phyloP scores from a whole-genome alignment of 23 red algal species.

The Rhodosorus marinus region DNA sequence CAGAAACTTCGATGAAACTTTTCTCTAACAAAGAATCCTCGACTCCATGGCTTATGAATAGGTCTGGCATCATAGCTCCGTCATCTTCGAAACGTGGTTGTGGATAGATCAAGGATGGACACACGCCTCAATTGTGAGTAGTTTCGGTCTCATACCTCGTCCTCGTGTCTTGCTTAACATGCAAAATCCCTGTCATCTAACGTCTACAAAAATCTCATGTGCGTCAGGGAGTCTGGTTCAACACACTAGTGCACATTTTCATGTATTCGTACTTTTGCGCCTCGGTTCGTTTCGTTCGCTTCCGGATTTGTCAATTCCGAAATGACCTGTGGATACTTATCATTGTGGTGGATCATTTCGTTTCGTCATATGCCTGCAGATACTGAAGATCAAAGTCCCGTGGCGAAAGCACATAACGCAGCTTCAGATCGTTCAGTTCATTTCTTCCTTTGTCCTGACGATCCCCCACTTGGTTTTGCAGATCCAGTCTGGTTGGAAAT shows the following conservation, averaged over 20 bases:
- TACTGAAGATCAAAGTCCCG: constrained; percentile 17
- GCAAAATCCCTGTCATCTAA: too few relatives aligned
- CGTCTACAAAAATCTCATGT: too few relatives aligned
- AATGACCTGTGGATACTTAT: too few relatives aligned
- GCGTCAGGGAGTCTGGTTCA: constrained; percentile 83
- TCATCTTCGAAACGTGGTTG: constrained; percentile 49
- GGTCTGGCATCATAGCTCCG: constrained; percentile 88
- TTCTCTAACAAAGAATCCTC: too few relatives aligned
- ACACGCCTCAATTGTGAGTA: too few relatives aligned
- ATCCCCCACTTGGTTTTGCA: constrained; percentile 21
- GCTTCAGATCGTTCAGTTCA: constrained; percentile 83
- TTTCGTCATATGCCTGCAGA: too few relatives aligned
- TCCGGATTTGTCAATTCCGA: background rate
- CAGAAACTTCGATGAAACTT: too few relatives aligned
- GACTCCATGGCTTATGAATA: too few relatives aligned
- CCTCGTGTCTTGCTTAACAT: constrained; percentile 12
- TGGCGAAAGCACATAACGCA: constrained; percentile 46
- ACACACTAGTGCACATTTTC: constrained; percentile 65
- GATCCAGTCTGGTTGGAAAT: background rate
- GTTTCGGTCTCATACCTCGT: too few relatives aligned
- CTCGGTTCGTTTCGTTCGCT: constrained; percentile 4
- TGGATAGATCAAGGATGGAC: too few relatives aligned
- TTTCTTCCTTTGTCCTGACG: constrained; percentile 54
- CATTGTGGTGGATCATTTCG: too few relatives aligned
- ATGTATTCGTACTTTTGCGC: constrained; percentile 86